A percentile compares a stretch with the other conserved stretches of the same genome.
Conservation (phyloP, 805 yeast species). For the Geotrichum ghanense region DNA sequence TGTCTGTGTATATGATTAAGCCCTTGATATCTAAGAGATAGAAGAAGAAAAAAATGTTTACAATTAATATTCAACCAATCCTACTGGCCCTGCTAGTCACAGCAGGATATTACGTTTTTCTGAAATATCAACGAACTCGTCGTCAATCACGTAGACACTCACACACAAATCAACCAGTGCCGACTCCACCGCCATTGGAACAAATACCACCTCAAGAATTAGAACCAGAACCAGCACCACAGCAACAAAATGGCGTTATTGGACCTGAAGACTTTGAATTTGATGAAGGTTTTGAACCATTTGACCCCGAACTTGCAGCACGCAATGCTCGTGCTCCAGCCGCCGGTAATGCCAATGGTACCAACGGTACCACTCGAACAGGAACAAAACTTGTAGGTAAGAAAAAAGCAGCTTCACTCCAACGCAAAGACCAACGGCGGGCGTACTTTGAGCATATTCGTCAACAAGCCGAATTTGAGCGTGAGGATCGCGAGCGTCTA, state of each 20-base stretch:
- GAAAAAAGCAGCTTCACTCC: conserved; percentile 6
- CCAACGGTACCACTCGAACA: too few relatives aligned
- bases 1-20: too few relatives aligned
- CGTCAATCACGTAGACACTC: background rate
- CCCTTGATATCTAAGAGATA: too few relatives aligned
- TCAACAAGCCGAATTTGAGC: conserved; percentile 1
- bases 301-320: background rate
- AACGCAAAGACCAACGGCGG: conserved; percentile 6
- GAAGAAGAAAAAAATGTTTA: too few relatives aligned
- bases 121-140: background rate
- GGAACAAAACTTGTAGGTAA: conserved; percentile 6
- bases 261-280: conserved; percentile 1
- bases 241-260: background rate
- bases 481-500: background rate
- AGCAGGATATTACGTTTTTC: background rate
- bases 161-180: background rate
- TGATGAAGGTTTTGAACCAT: background rate
- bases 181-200: background rate
- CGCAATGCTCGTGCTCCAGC: background rate
- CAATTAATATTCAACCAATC: background rate
- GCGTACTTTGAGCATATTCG: conserved; percentile 8
- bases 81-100: background rate
- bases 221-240: background rate
- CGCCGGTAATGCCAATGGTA: background rate
- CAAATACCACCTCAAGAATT: background rate